Percentiles rank a stretch among this genome's conserved stretches.
Conservation (phyloP, 1,284 basidiomycete genomes). For the Agroathelia rolfsii region DNA sequence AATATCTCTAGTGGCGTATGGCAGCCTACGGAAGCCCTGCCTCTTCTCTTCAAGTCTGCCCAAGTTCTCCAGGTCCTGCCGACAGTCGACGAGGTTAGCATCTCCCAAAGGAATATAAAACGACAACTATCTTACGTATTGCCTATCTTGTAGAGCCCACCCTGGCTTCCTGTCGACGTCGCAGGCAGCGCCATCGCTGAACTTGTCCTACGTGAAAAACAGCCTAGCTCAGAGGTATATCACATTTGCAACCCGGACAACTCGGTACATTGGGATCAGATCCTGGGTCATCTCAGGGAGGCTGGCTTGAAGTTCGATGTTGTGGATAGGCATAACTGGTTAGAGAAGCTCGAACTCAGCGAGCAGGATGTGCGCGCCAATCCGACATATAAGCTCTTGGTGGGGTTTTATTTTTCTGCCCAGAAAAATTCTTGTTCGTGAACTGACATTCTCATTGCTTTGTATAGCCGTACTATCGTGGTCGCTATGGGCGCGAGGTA, state of each 20-base stretch:
- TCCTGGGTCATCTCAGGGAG: slow-evolving; percentile 31
- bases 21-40: slow-evolving; percentile 50
- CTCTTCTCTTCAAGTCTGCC: slow-evolving; percentile 26
- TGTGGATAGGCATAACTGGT: slow-evolving; percentile 35
- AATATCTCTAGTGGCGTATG: slow-evolving; percentile 33
- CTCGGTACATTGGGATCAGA: slow-evolving; percentile 28
- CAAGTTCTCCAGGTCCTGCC: slow-evolving; percentile 37
- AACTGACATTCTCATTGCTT: background rate
- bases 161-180: slow-evolving; percentile 51
- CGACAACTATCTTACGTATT: background rate
- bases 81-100: slow-evolving; percentile 27
- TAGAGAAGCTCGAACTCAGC: slow-evolving; percentile 30
- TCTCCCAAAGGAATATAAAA: background rate
- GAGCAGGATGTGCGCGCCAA: slow-evolving; percentile 33
- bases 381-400: slow-evolving; percentile 39
- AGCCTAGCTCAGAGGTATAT: slow-evolving; percentile 32
- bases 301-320: slow-evolving; percentile 35
- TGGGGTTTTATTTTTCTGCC: slow-evolving; percentile 9
- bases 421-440: background rate
- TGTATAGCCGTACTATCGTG: slow-evolving; percentile 24
- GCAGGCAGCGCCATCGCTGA: slow-evolving; percentile 44
- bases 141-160: slow-evolving; percentile 21
- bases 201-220: too few species aligned
- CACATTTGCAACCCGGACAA: slow-evolving; percentile 37
- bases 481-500: slow-evolving; percentile 19